Percentiles rank a stretch among this genome's conserved stretches.
These are phyloP conservation scores for Vicia sativa DNA, from an alignment of 306 rosid species.

Conservation along the genomic window DNA sequence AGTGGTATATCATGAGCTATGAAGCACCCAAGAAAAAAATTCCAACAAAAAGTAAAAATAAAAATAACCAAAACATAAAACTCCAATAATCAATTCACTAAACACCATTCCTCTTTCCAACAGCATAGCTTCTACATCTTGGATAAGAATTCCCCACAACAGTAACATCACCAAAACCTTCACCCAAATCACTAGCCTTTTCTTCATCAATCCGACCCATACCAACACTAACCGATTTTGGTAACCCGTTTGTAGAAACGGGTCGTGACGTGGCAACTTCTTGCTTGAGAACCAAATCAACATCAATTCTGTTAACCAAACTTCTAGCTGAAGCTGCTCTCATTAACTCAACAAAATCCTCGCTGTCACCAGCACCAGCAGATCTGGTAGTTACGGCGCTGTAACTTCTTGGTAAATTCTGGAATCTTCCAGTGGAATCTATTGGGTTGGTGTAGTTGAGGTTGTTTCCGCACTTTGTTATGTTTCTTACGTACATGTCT, in stretches of 20 bases:
- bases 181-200: conserved; percentile 48
- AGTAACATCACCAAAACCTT: not conserved
- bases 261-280: conserved; percentile 25
- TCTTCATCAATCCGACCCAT: conserved; percentile 82
- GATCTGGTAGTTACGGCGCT: conserved; percentile 54
- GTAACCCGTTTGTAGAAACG: conserved; percentile 44
- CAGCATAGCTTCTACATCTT: conserved; percentile 72
- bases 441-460: conserved; percentile 38
- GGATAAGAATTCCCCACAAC: conserved; percentile 47
- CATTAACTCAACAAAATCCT: conserved; percentile 67
- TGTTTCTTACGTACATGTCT: conserved; percentile 67
- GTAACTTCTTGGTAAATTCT: conserved; percentile 58
- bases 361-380: conserved; percentile 17
- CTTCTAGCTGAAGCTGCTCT: conserved; percentile 79
- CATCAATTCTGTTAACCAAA: conserved; percentile 50
- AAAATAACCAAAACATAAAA: conserved; percentile 20
- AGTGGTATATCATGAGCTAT: not conserved
- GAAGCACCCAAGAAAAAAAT: conserved; percentile 3
- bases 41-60: not conserved
- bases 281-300: conserved; percentile 54
- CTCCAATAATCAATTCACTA: not conserved
- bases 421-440: conserved; percentile 36
- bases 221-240: conserved; percentile 67
- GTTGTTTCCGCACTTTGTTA: conserved; percentile 48
- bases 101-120: conserved; percentile 39